Evolutionary conservation across 257 asterid species (phyloP).

Genomic region (Salvia splendens): DNA sequence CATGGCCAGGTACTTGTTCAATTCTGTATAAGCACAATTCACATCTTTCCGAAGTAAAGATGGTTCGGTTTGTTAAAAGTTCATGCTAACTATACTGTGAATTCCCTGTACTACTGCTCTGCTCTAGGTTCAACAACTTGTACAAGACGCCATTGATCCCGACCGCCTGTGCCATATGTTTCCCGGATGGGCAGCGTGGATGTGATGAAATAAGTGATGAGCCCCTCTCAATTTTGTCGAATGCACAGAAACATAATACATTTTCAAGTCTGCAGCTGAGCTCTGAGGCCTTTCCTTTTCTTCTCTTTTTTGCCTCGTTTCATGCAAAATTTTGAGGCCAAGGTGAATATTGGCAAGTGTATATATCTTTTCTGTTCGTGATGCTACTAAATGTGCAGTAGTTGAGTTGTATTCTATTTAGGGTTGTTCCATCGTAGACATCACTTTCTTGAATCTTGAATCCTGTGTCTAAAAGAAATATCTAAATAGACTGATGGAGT

Average conservation of each 20-base stretch:
- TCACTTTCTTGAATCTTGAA: too few relatives aligned
- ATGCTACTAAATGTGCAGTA: too few relatives aligned
- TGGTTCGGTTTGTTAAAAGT: background rate
- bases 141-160: conserved; percentile 92
- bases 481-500: too few relatives aligned
- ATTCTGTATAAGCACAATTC: background rate
- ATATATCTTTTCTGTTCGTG: too few relatives aligned
- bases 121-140: conserved; percentile 88
- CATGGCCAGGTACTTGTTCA: conserved; percentile 75
- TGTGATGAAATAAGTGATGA: conserved; percentile 38
- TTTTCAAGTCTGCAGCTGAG: background rate
- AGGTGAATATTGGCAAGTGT: too few relatives aligned
- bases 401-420: too few relatives aligned
- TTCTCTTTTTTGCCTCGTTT: too few relatives aligned
- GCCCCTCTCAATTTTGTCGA: conserved; percentile 30
- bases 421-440: too few relatives aligned
- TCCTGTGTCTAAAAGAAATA: too few relatives aligned
- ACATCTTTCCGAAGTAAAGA: too few relatives aligned
- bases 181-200: conserved; percentile 99
- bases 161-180: conserved; percentile 92
- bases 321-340: too few relatives aligned
- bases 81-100: background rate
- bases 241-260: background rate
- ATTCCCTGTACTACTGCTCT: background rate
- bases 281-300: too few relatives aligned